Base-by-base conservation (phyloP, 257 asterid species). In the Lavandula angustifolia region DNA sequence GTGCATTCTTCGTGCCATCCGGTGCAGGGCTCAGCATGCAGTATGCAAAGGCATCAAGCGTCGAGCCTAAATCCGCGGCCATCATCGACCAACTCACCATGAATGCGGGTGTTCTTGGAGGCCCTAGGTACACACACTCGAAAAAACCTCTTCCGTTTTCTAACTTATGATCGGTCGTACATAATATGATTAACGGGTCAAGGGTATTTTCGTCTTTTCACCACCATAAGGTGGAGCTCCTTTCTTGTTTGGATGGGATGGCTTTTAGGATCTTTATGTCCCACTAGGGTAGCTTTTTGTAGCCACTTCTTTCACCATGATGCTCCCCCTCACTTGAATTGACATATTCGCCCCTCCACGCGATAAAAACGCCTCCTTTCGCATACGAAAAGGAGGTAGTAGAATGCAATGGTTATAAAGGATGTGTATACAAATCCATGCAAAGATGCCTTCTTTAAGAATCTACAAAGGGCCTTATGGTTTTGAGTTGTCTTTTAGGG, bases 1-100 rank as follows among this genome's bases (percentile, higher is more conserved):
- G 92, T 0, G 92, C 92, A 3, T 85, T 78, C 66, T 85, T 82
- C 31, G 92, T 85, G 43, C 86, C 92, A 3, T 85, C 92, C 0
- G 92, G 89, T 17, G 79, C 50, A 41, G 87, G 89, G 12, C 37
- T 76, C 0, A 59, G 75, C 72, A 37, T 65, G 74, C 85, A 74
- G 52, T 85, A 82, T 29, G 89, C 86, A 0, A 78, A 78, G 78
- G 83, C 86, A 12, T 51, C 83, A 0, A 81, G 86, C 40, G 40
- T 75, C 6, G 86, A 81, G 76, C 77, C 86, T 35, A 73, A 67
- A 65, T 69, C 86, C 3, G 78, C 73, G 0, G 71, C 56, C 52
- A 51, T 78, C 47, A 54, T 81, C 16, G 75, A 78, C 60, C 83
- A 67, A 34, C 86, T 81, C 70, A 81, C 86, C 46, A 58, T 58